A percentile compares a stretch with the other conserved stretches of the same genome.
These are phyloP conservation scores for Cytidiella melzeri DNA, from an alignment of 768 basidiomycete species.

Conservation along the genomic window DNA sequence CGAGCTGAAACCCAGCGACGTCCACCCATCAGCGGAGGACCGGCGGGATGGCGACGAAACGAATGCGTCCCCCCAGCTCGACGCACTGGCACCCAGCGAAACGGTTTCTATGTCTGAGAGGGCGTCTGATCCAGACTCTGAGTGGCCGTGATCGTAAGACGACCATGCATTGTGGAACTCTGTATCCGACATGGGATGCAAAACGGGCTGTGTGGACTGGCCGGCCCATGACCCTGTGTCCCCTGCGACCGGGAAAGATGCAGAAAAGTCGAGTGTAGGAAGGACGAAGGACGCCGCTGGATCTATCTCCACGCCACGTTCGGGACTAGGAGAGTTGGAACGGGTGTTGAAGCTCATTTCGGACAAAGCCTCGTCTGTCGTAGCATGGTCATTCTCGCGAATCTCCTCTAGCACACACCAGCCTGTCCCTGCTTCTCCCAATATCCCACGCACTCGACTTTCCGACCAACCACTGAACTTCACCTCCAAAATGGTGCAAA, in stretches of 20 bases:
- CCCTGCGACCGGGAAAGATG: slow-evolving; percentile 30
- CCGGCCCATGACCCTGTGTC: slow-evolving; percentile 12
- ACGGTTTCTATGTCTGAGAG: slow-evolving; percentile 4
- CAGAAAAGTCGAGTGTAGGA: slow-evolving; percentile 72
- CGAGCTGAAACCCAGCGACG: slow-evolving; percentile 34
- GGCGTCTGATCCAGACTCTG: slow-evolving; percentile 9
- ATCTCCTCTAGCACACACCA: slow-evolving; percentile 74
- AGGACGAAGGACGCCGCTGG: slow-evolving; percentile 65
- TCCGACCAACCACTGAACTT: slow-evolving; percentile 72
- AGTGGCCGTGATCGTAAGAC: slow-evolving; percentile 7
- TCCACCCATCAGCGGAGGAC: slow-evolving; percentile 24
- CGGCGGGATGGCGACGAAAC: slow-evolving; percentile 8
- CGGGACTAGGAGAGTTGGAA: slow-evolving; percentile 8
- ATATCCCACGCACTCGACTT: slow-evolving; percentile 53
- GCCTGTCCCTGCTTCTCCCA: slow-evolving; percentile 65
- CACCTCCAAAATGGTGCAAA: slow-evolving; percentile 62
- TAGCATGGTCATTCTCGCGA: slow-evolving; percentile 18
- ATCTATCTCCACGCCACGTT: slow-evolving; percentile 32
- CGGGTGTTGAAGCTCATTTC: slow-evolving; percentile 21
- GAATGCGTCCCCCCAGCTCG: slow-evolving; percentile 9
- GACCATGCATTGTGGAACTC: slow-evolving; percentile 23
- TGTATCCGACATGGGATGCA: slow-evolving; percentile 13
- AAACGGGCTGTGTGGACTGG: slow-evolving; percentile 2
- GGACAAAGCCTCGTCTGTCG: slow-evolving; percentile 24
- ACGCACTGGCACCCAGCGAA: slow-evolving; percentile 4